Evolutionary conservation across 2,329 filamentous ascomycete species (phyloP).

Genomic region (Ascochyta pisi): DNA sequence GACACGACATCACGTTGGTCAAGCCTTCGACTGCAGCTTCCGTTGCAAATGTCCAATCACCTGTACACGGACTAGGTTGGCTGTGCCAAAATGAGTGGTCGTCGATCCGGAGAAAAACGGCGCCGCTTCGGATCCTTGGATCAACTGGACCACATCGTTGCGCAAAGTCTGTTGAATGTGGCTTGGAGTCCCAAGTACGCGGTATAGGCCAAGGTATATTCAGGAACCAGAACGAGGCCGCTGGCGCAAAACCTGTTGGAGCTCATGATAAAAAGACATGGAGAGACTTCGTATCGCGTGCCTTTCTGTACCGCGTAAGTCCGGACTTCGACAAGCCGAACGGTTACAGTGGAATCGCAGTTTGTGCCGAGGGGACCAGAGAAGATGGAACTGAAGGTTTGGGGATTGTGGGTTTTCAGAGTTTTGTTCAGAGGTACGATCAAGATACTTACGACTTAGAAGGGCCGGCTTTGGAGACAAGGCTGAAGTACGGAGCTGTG

Average conservation of each 20-base stretch:
- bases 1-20: slow-evolving; percentile 26
- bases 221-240: slow-evolving; percentile 16
- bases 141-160: no score
- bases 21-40: slow-evolving; percentile 3
- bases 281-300: slow-evolving; percentile 24
- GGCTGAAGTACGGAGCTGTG: no score
- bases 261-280: slow-evolving; percentile 7
- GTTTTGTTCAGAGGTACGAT: slow-evolving; percentile 27
- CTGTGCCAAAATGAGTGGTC: no score
- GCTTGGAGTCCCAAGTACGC: no score
- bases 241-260: background rate
- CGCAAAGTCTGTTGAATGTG: no score
- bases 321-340: slow-evolving; percentile 30
- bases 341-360: slow-evolving; percentile 31
- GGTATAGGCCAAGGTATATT: slow-evolving; percentile 23
- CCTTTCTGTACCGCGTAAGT: slow-evolving; percentile 26
- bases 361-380: slow-evolving; percentile 25
- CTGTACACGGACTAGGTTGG: no score
- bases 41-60: no score
- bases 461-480: slow-evolving; percentile 16
- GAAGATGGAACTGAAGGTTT: slow-evolving; percentile 26
- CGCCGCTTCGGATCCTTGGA: no score
- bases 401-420: slow-evolving; percentile 30
- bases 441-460: slow-evolving; percentile 30
- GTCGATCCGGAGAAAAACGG: no score